Base-by-base conservation (phyloP, 306 rosid species). In the Trichosanthes truncata region DNA sequence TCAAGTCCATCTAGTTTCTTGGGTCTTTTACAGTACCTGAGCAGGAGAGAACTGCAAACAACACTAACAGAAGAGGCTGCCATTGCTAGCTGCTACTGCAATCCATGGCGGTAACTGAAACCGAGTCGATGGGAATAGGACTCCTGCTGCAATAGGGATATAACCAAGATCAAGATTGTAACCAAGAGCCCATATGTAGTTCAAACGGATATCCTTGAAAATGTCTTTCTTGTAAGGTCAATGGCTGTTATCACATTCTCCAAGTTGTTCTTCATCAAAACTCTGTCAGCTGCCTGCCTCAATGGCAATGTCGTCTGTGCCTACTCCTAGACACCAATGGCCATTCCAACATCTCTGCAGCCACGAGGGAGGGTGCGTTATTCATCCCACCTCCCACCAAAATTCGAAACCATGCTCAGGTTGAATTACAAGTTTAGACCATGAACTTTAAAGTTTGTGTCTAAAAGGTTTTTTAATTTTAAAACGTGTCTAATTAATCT, bases 71-170 rank as follows among this genome's bases (percentile, higher is more conserved):
- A 93, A 62, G 97, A 93, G 20, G 96, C 94, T 38, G 97, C 98
- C 98, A 93, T 93, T 55, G n/a, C n/a, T n/a, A n/a, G 96, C 94
- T 75, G 93, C 98, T 66, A 97, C 97, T 45, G 98, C 98, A 84
- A 91, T 83, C 98, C 98, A 93, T 33, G 98, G 98, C 0, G 97
- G 98, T 57, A 91, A 81, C 9, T 93, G 71, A 72, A 93, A 85
- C 57, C 86, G 78, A 12, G 91, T 84, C 18, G 85, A 85, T 0
- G 98, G 93, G 67, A 76, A 93, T 66, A 91, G 89, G 10, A 80
- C 76, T 15, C 98, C 98, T 0, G 98, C 98, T 9, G 98, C 98
- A 46, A 93, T 87, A 35, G 98, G 98, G 38, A 93, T 93, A n/a
- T n/a, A n/a, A 20, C 93, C 91, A 31, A 93, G 85, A n/a, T n/a